Evolutionary conservation across 2,329 filamentous ascomycete species (phyloP), one percentile per base, ranked within the genome.

Genomic region (Colletotrichum cereale): DNA sequence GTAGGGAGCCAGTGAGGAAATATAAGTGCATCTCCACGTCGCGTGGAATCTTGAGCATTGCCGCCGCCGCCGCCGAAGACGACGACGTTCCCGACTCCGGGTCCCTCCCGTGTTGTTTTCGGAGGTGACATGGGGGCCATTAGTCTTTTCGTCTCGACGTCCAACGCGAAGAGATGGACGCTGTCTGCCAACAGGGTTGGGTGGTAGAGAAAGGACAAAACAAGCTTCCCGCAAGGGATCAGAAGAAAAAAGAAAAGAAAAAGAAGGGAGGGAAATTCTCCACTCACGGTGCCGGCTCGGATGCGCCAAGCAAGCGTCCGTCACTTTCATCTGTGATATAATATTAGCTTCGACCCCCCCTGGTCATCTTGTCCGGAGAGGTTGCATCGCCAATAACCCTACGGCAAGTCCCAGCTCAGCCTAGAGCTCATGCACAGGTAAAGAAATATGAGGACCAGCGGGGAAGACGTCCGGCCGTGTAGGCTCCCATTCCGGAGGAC

Each of bases 341-440:
- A 11, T 10, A 29, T 21, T 29, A 53, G 10, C 29, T 10, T 18
- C 48, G 8, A 18, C 53, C 53, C 53, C 53, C 53, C 53, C 34
- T 24, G 21, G 21, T 12, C 11, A 38, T 56, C n/a, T 56, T 5
- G 31, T 50, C 29, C 40, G 7, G 34, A 47, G 50, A 44, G 38
- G 50, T 60, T 40, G 10, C 47, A 66, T 62, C 47, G 47, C n/a
- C 31, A 56, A 26, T 38, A 40, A 16, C 24, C 62, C 24, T 31
- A 47, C 62, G n/a, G 44, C 60, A 18, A 62, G 12, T 31, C 34
- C 47, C 8, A 14, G 40, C 21, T 55, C 31, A 16, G 29, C 21
- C 34, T 12, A 31, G 12, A 21, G 31, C 58, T n/a, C 29, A 10
- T 29, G 29, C 11, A 10, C 18, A 29, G 42, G 21, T 44, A n/a